These are phyloP conservation scores for Starmerella potacharoeniae DNA, from an alignment of 805 yeast genomes.

Conservation along the genomic window DNA sequence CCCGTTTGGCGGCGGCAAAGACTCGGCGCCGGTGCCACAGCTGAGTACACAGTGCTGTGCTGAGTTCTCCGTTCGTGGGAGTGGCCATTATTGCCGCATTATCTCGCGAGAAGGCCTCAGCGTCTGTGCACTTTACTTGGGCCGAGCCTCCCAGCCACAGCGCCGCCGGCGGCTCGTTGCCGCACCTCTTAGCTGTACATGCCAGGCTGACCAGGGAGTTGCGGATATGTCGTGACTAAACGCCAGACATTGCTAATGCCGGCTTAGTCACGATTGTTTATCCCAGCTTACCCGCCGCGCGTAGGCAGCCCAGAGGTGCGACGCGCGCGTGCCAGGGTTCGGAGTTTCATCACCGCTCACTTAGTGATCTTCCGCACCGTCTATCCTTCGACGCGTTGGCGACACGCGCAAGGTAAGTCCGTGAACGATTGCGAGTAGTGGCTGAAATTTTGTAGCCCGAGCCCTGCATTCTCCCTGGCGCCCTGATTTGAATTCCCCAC, in stretches of 20 bases:
- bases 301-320: background rate
- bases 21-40: background rate
- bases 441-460: no score
- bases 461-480: no score
- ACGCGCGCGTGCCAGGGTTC: constrained; percentile 5
- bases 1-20: background rate
- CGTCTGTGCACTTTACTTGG: no score
- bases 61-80: no score
- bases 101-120: no score
- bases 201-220: background rate
- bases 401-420: background rate
- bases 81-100: no score
- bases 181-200: background rate
- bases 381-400: background rate
- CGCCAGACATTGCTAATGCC: background rate
- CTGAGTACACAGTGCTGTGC: no score
- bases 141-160: no score
- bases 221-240: background rate
- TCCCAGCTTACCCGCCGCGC: background rate
- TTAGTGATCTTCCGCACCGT: background rate
- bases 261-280: background rate
- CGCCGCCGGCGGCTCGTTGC: no score
- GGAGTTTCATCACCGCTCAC: background rate
- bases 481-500: no score
- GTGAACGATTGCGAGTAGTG: background rate